Base-by-base conservation (phyloP, 768 basidiomycete species). In the Hortiboletus campestris region DNA sequence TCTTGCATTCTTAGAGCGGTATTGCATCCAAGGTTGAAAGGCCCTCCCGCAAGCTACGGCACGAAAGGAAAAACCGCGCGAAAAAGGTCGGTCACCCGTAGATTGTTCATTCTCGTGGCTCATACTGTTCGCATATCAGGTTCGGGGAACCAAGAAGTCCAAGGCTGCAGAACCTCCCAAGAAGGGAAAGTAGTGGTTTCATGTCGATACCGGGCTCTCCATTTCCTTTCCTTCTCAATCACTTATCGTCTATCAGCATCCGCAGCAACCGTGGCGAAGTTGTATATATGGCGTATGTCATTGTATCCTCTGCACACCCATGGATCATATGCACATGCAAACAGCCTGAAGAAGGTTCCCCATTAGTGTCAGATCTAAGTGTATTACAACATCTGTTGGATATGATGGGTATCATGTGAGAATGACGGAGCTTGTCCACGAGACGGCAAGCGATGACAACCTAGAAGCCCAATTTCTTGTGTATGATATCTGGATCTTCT, bases 51-150 rank as follows among this genome's bases (percentile, higher is more conserved):
- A 98, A 98, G 76, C 86, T 98, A 76, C 89, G 97, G 76, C 98
- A 98, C 81, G 96, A 98, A 82, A 86, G 97, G 69, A 99, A 99
- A 85, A 99, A 99, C 80, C 88, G 96, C 73, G 84, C 90, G 60
- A 99, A 99, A 90, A 98, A 98, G 88, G 95, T 93, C 45, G n/a
- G 75, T 65, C 48, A 13, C 31, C 28, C 19, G 56, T 38, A 28
- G 20, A 25, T 49, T 25, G 38, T 57, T 39, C 13, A 22, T 19
- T 44, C 16, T 52, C 20, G 51, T 6, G 14, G 40, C 61, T 66
- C 49, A 64, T 64, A 34, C 67, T 40, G 31, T 54, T 44, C 53
- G 54, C 46, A 49, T 57, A 55, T 14, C 65, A 98, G 94, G 76
- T 94, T 78, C 91, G 95, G 70, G 95, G 96, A 66, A 94, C 90